Evolutionary conservation across 2,329 filamentous ascomycete species (phyloP), one percentile per base, ranked within the genome.

Genomic region (Delphinella strobiligena): DNA sequence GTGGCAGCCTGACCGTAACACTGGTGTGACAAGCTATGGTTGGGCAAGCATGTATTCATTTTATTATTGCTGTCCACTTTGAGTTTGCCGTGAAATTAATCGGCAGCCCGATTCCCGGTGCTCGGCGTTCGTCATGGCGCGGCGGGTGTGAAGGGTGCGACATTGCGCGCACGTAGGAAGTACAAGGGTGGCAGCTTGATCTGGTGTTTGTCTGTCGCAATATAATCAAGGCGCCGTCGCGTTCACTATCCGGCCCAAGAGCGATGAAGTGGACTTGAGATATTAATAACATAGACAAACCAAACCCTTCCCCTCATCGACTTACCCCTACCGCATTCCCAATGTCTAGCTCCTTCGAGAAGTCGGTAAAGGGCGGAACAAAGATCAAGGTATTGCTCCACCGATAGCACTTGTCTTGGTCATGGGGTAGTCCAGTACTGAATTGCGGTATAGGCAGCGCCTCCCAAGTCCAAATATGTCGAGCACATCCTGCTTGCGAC

Each of bases 401-500:
- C n/a, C 17, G 10, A 33, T 19, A 16, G 12, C 33, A 27, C 19
- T 38, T 22, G 36, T 36, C 36, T 19, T 34, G 30, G 32, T 37
- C 24, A n/a, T 31, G 5, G 16, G 19, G 22, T 17, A 11, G 32
- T 27, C 19, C 14, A 11, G 32, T n/a, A 16, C 9, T 31, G 36
- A 17, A 22, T 16, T n/a, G 9, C 5, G 17, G 34, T 41, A 19
- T 36, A 19, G 34, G 34, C 29, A 4, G 91, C 91, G 50, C 85
- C 91, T 46, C 91, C 91, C 37, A 98, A 98, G 68, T 91, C 89
- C 41, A 98, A 98, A 66, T 98, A 96, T 68, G 93, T 98, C 68
- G 91, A 98, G 62, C 87, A 95, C 59, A 95, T 98, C 57, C 75
- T 98, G 42, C 74, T 95, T 50, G 89, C 91, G 47, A 98, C 91